These are phyloP conservation scores for Silene latifolia DNA, from an alignment of 148 eudicot genomes.

Conservation along the genomic window DNA sequence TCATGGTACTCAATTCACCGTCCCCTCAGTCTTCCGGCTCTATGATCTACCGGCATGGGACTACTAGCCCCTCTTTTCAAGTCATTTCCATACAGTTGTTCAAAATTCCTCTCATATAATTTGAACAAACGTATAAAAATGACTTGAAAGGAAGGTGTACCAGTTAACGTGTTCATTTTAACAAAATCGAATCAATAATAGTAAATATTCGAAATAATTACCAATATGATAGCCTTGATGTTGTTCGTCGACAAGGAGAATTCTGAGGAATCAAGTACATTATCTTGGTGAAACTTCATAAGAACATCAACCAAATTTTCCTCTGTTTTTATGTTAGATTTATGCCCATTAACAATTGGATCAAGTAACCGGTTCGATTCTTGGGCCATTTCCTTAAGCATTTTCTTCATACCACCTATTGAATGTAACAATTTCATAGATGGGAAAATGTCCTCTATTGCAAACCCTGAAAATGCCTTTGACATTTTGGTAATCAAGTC, in stretches of 20 bases:
- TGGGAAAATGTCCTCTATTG: conserved; percentile 29
- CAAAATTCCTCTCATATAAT: too few species aligned
- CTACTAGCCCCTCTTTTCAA: too few species aligned
- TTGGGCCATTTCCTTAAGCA: conserved; percentile 4
- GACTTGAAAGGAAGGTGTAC: too few species aligned
- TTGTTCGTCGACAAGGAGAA: conserved; percentile 25
- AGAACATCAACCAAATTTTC: conserved; percentile 32
- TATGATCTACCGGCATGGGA: too few species aligned
- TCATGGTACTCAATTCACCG: too few species aligned
- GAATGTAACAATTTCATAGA: conserved; percentile 26
- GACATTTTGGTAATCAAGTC: neutral
- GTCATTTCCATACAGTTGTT: too few species aligned
- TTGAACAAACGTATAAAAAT: too few species aligned
- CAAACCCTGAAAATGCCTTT: conserved; percentile 16
- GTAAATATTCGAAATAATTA: neutral
- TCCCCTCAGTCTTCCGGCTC: too few species aligned
- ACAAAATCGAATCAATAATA: too few species aligned
- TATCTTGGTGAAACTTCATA: conserved; percentile 21
- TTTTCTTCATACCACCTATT: conserved; percentile 20
- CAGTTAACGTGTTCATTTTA: too few species aligned
- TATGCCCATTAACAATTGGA: conserved; percentile 24
- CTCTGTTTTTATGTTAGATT: neutral
- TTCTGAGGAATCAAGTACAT: neutral
- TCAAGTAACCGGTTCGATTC: conserved; percentile 26
- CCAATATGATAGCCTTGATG: conserved; percentile 29